phyloP scores from a whole-genome alignment of 1,284 basidiomycete genomes.

The Malassezia pachydermatis region DNA sequence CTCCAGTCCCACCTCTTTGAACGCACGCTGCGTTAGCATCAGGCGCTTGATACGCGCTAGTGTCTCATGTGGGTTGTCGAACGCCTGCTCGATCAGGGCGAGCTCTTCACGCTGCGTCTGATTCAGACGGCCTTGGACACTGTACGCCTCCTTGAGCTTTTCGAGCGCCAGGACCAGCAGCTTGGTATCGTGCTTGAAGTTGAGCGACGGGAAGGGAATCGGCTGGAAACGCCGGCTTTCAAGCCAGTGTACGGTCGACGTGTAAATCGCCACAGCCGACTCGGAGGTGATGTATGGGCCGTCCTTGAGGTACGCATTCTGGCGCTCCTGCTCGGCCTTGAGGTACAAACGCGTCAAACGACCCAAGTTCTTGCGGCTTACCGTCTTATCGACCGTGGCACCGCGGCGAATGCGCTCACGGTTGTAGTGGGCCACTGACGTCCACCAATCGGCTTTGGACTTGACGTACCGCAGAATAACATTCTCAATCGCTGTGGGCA shows the following conservation, averaged over 20 bases:
- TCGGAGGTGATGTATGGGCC: conserved; percentile 47
- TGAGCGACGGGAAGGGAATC: conserved; percentile 47
- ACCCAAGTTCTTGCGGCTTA: conserved; percentile 88
- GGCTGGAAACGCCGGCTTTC: conserved; percentile 46
- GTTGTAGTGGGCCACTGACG: conserved; percentile 81
- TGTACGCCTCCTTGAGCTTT: conserved; percentile 46
- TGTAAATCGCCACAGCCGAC: conserved; percentile 46
- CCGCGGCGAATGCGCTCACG: conserved; percentile 88
- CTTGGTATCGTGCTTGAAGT: conserved; percentile 48
- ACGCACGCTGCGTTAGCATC: conserved; percentile 47
- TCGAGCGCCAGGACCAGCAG: conserved; percentile 44
- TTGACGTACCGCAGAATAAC: conserved; percentile 99
- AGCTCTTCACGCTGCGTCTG: conserved; percentile 47
- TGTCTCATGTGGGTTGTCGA: conserved; percentile 48
- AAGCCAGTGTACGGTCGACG: conserved; percentile 47
- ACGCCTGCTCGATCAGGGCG: conserved; percentile 47
- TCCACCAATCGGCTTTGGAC: conserved; percentile 99
- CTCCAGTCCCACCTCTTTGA: conserved; percentile 47
- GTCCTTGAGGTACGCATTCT: conserved; percentile 46
- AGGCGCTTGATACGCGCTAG: conserved; percentile 47
- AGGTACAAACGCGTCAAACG: conserved; percentile 63
- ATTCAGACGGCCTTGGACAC: conserved; percentile 46
- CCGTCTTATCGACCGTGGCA: conserved; percentile 98
- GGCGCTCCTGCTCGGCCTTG: conserved; percentile 47
- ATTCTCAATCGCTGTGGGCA: conserved; percentile 97